Evolutionary conservation across 2,329 filamentous ascomycete genomes (phyloP).

Genomic region (Bipolaris zeicola): DNA sequence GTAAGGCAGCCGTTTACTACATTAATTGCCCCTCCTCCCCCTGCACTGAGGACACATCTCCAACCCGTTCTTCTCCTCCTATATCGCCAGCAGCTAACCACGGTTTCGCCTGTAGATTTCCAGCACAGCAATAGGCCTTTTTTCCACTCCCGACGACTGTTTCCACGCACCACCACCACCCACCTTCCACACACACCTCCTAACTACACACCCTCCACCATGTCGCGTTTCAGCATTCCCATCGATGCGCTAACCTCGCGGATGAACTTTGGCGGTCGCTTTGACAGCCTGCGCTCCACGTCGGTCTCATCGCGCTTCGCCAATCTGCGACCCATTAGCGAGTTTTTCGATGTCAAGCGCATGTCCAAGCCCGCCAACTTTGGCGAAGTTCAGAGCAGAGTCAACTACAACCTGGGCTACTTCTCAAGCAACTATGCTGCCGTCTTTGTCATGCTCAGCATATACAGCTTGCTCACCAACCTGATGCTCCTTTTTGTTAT

Average conservation of each 20-base stretch:
- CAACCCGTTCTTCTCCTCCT: constrained; percentile 5
- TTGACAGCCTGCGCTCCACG: constrained; percentile 80
- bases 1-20: constrained; percentile 39
- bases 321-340: constrained; percentile 86
- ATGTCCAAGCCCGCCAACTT: constrained; percentile 94
- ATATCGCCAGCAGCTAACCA: constrained; percentile 30
- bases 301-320: constrained; percentile 82
- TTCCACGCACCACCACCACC: constrained; percentile 10
- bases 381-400: constrained; percentile 82
- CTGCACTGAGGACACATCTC: constrained; percentile 40
- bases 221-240: constrained; percentile 91
- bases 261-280: constrained; percentile 83
- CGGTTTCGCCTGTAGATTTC: constrained; percentile 35
- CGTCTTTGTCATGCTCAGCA: constrained; percentile 91
- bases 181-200: constrained; percentile 9
- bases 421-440: constrained; percentile 98
- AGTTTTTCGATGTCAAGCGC: constrained; percentile 96
- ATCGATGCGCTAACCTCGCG: constrained; percentile 89
- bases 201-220: constrained; percentile 49
- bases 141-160: constrained; percentile 25
- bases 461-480: constrained; percentile 94
- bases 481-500: constrained; percentile 88
- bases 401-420: constrained; percentile 96
- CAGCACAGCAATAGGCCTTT: constrained; percentile 36
- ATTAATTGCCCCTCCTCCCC: constrained; percentile 10